These are phyloP conservation scores for Tylopilus orsonianus DNA, from an alignment of 1,284 basidiomycete genomes.

Conservation along the genomic window DNA sequence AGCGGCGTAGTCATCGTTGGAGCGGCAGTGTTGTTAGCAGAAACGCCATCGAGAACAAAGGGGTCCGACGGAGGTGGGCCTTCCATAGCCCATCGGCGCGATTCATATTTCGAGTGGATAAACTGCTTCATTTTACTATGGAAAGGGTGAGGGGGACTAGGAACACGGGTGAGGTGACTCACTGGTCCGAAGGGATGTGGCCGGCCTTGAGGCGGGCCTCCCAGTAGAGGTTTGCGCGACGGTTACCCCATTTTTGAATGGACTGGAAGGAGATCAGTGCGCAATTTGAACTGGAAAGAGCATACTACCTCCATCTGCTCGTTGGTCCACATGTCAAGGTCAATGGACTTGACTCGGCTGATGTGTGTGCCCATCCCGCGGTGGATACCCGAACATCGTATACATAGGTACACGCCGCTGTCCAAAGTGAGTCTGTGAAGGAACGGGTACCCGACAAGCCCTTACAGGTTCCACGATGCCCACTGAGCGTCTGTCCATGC, in stretches of 20 bases:
- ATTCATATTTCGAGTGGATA: slow-evolving; percentile 97
- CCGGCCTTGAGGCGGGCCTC: slow-evolving; percentile 94
- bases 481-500: slow-evolving; percentile 83
- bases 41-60: slow-evolving; percentile 64
- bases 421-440: not conserved
- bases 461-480: slow-evolving; percentile 97
- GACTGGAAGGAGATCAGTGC: slow-evolving; percentile 47
- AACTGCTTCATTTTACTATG: slow-evolving; percentile 96
- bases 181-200: slow-evolving; percentile 95
- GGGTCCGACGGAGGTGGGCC: slow-evolving; percentile 85
- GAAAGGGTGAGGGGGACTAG: not conserved
- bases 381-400: slow-evolving; percentile 98
- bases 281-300: no score
- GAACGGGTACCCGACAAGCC: slow-evolving; percentile 1
- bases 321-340: slow-evolving; percentile 96
- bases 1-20: slow-evolving; percentile 17
- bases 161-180: slow-evolving; percentile 36
- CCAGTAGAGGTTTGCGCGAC: slow-evolving; percentile 93
- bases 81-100: slow-evolving; percentile 88
- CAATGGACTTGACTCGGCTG: slow-evolving; percentile 95
- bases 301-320: slow-evolving; percentile 87
- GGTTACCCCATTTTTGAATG: slow-evolving; percentile 94
- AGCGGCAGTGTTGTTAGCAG: slow-evolving; percentile 25
- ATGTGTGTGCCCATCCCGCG: slow-evolving; percentile 99
- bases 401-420: slow-evolving; percentile 92